Evolutionary conservation across 1,139 yeast genomes (phyloP), one percentile per base, ranked within the genome.

Genomic region (Suhomyces ambrosiae): DNA sequence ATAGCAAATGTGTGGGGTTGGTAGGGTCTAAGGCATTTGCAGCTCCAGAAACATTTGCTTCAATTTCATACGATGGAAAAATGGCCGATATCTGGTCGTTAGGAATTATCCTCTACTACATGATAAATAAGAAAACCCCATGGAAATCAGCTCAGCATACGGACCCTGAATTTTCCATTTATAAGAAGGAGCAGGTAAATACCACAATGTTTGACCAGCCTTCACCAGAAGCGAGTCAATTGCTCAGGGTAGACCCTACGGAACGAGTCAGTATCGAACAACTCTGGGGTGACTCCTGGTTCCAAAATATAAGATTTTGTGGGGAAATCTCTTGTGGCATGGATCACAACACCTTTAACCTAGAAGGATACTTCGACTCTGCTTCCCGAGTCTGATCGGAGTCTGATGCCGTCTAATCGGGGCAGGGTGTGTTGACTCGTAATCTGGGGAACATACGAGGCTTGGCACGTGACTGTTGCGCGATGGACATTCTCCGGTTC

Each of bases 81-180:
- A 54, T 53, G 23, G 61, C 65, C 5, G 82, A 77, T 45, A 50
- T 73, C 8, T 77, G 82, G 82, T 68, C 80, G 0, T 42, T 74
- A 26, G 81, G 76, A 0, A 60, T 75, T 2, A 54, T 75, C 3
- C 49, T 72, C 2, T 65, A 61, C 40, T 67, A 61, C 44, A 46
- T 71, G 41, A 12, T 61, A 3, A 19, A 30, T 11, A 43, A 47
- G 16, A 46, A 37, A 19, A 58, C 52, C 32, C 74, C 74, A 4
- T 71, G 77, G 76, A 54, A 55, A 42, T 42, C 49, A 28, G 74
- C 76, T 7, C 49, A 50, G 21, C 41, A 44, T 36, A 50, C 47
- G 23, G 36, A 32, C 16, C 9, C n/a, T 3, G 31, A 23, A 6
- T 35, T 17, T 13, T 12, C 15, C 10, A 14, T 9, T 9, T 35